Conservation (phyloP, 164 flowering plant species). For the Magnolia sinica region DNA sequence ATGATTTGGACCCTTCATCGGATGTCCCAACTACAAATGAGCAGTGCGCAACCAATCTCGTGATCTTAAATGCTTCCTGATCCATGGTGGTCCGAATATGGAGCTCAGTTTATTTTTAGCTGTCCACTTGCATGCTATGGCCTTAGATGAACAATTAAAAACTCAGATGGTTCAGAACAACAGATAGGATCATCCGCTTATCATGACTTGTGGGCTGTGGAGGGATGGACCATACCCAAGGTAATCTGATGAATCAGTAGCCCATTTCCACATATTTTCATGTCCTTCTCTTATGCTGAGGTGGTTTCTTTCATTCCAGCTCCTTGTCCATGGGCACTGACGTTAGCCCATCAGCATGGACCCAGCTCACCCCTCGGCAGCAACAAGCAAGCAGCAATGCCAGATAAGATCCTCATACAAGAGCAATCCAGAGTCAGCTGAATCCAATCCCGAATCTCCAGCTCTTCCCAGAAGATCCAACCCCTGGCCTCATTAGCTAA, state of each 20-base stretch:
- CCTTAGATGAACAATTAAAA: too few species aligned
- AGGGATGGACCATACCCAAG: too few species aligned
- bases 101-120: too few species aligned
- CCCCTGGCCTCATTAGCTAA: neutral
- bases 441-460: constrained; percentile 1
- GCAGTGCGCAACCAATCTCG: too few species aligned
- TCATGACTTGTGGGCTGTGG: too few species aligned
- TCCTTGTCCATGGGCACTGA: constrained; percentile 8
- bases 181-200: too few species aligned
- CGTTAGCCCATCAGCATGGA: constrained; percentile 25
- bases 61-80: too few species aligned
- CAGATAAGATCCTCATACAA: neutral
- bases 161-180: too few species aligned
- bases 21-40: too few species aligned
- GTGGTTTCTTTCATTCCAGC: neutral
- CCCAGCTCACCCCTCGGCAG: constrained; percentile 22
- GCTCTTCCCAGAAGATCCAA: neutral
- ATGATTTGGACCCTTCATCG: too few species aligned
- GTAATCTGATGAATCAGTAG: neutral
- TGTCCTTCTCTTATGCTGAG: neutral
- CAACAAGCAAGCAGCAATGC: constrained; percentile 12
- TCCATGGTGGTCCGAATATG: too few species aligned
- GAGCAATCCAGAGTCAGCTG: constrained; percentile 10
- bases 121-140: too few species aligned
- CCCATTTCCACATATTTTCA: neutral